Percentiles rank a stretch among this genome's conserved stretches.
Evolutionary conservation across 2,329 filamentous ascomycete genomes (phyloP).

Genomic region (Pleomassaria siparia): DNA sequence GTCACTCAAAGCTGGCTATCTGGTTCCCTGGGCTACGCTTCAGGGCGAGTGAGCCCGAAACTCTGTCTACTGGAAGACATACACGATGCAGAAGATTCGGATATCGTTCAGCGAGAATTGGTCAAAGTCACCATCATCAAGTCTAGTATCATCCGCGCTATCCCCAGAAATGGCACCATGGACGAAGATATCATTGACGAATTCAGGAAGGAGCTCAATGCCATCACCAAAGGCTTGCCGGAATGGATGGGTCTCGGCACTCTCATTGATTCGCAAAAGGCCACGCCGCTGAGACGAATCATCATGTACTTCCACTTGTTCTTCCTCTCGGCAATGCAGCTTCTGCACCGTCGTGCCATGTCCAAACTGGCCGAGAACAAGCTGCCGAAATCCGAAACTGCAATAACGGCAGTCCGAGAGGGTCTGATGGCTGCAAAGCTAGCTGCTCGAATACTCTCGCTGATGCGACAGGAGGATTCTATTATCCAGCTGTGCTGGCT

Average conservation of each 20-base stretch:
- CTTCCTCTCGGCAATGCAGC: constrained; percentile 23
- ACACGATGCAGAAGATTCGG: constrained; percentile 3
- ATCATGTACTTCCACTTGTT: constrained; percentile 24
- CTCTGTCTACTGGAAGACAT: neutral
- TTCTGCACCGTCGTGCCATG: constrained; percentile 17
- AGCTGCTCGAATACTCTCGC: constrained; percentile 15
- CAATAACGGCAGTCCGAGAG: constrained; percentile 12
- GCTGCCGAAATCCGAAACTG: neutral
- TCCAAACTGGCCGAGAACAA: neutral
- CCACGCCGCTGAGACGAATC: constrained; percentile 6
- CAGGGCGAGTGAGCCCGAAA: constrained; percentile 1
- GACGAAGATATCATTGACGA: constrained; percentile 7
- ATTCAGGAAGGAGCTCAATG: constrained; percentile 13
- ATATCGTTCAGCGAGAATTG: constrained; percentile 17
- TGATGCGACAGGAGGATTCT: constrained; percentile 14
- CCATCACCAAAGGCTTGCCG: constrained; percentile 13
- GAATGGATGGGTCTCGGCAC: constrained; percentile 15
- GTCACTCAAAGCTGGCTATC: constrained; percentile 14
- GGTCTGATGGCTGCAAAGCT: constrained; percentile 18
- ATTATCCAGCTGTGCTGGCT: constrained; percentile 24
- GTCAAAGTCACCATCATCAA: constrained; percentile 23
- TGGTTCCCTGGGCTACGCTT: constrained; percentile 16
- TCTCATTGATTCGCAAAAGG: neutral
- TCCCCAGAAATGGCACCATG: constrained; percentile 4
- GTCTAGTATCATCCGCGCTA: constrained; percentile 12